Conservation (phyloP, 2,329 filamentous ascomycete species). For the Fusarium redolens region DNA sequence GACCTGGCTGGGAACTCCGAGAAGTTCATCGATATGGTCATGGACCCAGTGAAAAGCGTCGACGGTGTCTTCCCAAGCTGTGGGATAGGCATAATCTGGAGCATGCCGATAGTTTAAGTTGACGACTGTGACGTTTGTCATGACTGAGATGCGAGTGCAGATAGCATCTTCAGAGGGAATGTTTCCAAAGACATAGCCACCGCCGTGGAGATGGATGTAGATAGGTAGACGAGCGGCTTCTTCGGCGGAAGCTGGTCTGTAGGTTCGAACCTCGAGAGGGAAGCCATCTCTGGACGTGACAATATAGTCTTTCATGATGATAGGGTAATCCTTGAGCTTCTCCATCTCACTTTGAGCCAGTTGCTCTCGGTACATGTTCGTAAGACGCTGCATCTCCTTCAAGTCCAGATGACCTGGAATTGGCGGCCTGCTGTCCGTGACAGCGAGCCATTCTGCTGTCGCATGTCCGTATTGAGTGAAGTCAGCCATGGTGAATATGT, state of each 20-base stretch:
- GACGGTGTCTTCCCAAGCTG: constrained; percentile 63
- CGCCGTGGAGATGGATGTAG: constrained; percentile 65
- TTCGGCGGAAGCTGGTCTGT: constrained; percentile 20
- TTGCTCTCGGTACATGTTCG: constrained; percentile 30
- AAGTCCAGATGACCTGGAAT: constrained; percentile 3
- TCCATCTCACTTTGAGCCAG: constrained; percentile 16
- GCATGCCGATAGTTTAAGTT: constrained; percentile 71
- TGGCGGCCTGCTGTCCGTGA: constrained; percentile 32
- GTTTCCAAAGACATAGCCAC: constrained; percentile 67
- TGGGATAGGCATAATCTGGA: constrained; percentile 64
- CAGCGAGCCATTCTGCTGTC: constrained; percentile 58
- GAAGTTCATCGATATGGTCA: constrained; percentile 26
- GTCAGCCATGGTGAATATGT: constrained; percentile 30
- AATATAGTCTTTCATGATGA: constrained; percentile 50
- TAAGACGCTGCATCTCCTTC: constrained; percentile 24
- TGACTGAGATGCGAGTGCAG: constrained; percentile 60
- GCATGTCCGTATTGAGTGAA: constrained; percentile 54
- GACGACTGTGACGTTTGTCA: constrained; percentile 57
- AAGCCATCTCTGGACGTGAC: constrained; percentile 34
- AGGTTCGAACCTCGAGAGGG: constrained; percentile 35
- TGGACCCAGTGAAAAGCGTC: constrained; percentile 68
- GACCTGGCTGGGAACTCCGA: constrained; percentile 41
- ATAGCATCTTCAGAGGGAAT: constrained; percentile 63
- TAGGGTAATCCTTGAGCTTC: neutral
- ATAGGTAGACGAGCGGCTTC: constrained; percentile 57